Evolutionary conservation across 2,329 filamentous ascomycete species (phyloP), one percentile per base, ranked within the genome.

Genomic region (Microsporum canis): DNA sequence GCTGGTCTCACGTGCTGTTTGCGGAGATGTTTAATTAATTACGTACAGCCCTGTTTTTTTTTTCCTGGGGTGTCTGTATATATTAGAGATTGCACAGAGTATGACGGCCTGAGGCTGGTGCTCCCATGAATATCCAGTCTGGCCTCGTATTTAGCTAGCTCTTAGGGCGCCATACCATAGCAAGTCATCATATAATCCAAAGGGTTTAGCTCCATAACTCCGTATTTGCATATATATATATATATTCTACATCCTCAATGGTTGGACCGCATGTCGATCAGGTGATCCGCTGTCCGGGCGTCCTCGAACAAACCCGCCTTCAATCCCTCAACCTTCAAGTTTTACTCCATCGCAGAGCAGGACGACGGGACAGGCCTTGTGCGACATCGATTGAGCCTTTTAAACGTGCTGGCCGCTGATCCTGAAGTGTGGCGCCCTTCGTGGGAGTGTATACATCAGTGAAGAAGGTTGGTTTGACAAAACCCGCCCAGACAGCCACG

Each of bases 331-430:
- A 17, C 39, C 39, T 23, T 43, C 39, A 43, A 43, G 14, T n/a
- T 14, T 17, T n/a, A 23, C 17, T 23, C 17, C 17, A 23, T 23
- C 2, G 39, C 10, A 43, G 39, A 17, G 6, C 17, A 53, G 33
- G 49, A n/a, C 12, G 12, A 34, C 31, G 33, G 31, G 17, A 55
- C 49, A 31, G 31, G 8, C 31, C 31, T 23, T 55, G 49, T 55
- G 49, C 31, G 49, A 55, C 49, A 31, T n/a, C 49, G 49, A 12
- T n/a, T 34, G n/a, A 10, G 5, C 27, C 5, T n/a, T 36, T 23
- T 36, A 14, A 55, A 36, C 49, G 49, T 55, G 31, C 49, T 55
- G 49, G 49, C 31, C 31, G 49, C 49, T 55, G 49, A 55, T 55
- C 49, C 12, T 55, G 33, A 36, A 8, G 49, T 8, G 23, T 49